Base-by-base conservation (phyloP, 768 basidiomycete species). In the Tulasnella sp. region DNA sequence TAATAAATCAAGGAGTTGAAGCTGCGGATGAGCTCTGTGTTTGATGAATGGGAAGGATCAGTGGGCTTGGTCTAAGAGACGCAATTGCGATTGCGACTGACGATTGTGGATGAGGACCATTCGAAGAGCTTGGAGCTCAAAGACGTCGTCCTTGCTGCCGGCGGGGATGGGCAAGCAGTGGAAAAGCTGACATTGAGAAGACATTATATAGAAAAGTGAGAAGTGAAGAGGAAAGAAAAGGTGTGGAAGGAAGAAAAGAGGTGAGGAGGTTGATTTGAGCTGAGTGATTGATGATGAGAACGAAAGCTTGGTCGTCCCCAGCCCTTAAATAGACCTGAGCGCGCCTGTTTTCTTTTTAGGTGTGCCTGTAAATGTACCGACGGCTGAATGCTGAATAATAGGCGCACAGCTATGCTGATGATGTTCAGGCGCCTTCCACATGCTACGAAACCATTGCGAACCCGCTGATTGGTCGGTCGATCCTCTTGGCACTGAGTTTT, bases 51-150 rank as follows among this genome's bases (percentile, higher is more conserved):
- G 1, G 7, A 6, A 34, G 29, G 17, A 1, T 41, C 32, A 71
- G 37, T 17, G 9, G 62, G 19, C 9, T 5, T 3, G 16, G 19
- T 22, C 6, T 34, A 52, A n/a, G 19, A 39, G 9, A n/a, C 40
- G 19, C 12, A 5, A 69, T 6, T 19, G 40, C 4, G 62, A 71
- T 16, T n/a, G 29, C 52, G 52, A 71, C 69, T 37, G 3, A 71
- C 69, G 26, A 35, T 71, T 71, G 69, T 71, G 69, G 26, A 71
- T 9, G 5, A 71, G 19, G 5, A 47, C 64, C 71, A 72, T 72
- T 7, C 71, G 62, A 39, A 72, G 26, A n/a, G 71, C 62, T 41
- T 72, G 71, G 36, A 63, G 37, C n/a, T 72, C 71, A n/a, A 32
- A 72, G 17, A 64, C 44, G 62, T 72, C 29, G 62, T 63, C 44